Evolutionary conservation across 495 filamentous ascomycete species (phyloP).

Genomic region (Cairneyella variabilis): DNA sequence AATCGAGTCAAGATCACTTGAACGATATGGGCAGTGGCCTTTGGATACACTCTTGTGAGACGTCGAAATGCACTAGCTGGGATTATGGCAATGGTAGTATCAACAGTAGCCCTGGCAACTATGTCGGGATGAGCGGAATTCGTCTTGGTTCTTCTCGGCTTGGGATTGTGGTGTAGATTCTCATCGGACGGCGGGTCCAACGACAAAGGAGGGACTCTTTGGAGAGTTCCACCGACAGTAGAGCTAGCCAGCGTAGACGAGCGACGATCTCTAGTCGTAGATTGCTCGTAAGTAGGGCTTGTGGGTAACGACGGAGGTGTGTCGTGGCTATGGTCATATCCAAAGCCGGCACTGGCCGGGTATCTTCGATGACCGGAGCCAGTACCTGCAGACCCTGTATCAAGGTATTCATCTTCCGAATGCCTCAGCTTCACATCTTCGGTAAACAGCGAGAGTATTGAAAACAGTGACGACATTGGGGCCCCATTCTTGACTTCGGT

Average conservation of each 20-base stretch:
- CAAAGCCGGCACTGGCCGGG: slow-evolving; percentile 19
- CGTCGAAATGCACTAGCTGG: slow-evolving; percentile 93
- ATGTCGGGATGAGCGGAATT: slow-evolving; percentile 95
- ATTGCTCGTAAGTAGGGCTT: slow-evolving; percentile 23
- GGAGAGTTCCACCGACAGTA: slow-evolving; percentile 30
- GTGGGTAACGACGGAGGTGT: slow-evolving; percentile 26
- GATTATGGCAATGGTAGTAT: slow-evolving; percentile 97
- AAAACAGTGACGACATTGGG: slow-evolving; percentile 97
- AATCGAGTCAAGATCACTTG: slow-evolving; percentile 94
- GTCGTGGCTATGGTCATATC: slow-evolving; percentile 20
- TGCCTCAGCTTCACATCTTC: slow-evolving; percentile 82
- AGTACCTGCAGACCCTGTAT: slow-evolving; percentile 14
- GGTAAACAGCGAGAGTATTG: slow-evolving; percentile 92
- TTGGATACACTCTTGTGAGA: slow-evolving; percentile 90
- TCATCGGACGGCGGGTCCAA: slow-evolving; percentile 50
- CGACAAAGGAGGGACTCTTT: slow-evolving; percentile 68
- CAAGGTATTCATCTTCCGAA: slow-evolving; percentile 53
- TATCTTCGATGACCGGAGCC: slow-evolving; percentile 10
- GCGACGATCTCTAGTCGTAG: slow-evolving; percentile 10
- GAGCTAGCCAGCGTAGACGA: slow-evolving; percentile 24
- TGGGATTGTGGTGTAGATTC: slow-evolving; percentile 28
- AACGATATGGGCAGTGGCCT: slow-evolving; percentile 94
- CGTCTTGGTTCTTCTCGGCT: slow-evolving; percentile 43
- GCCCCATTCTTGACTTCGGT: slow-evolving; percentile 98
- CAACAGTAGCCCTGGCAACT: slow-evolving; percentile 90